phyloP scores from a whole-genome alignment of 2,329 filamentous ascomycete genomes.

The Xylaria sp. region DNA sequence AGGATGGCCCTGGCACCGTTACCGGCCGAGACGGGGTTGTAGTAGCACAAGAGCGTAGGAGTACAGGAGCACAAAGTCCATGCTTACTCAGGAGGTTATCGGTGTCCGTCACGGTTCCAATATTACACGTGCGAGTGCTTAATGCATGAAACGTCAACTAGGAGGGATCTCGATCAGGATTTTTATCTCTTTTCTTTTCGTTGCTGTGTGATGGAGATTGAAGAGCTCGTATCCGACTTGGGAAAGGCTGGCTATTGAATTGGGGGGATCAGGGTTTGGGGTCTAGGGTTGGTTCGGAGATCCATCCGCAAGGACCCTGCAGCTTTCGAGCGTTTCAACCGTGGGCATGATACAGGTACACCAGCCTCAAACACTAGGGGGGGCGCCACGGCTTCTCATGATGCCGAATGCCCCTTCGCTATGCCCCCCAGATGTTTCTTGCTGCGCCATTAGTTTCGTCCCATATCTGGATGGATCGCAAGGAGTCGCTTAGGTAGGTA shows the following conservation, averaged over 20 bases:
- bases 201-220: not conserved
- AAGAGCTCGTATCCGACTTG: constrained; percentile 7
- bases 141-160: not conserved
- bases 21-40: not conserved
- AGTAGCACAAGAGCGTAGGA: not conserved
- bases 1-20: not conserved
- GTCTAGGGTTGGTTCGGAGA: constrained; percentile 2
- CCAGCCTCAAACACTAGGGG: constrained; percentile 20
- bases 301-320: constrained; percentile 18
- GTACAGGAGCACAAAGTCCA: not conserved
- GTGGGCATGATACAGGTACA: constrained; percentile 22
- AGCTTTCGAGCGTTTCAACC: constrained; percentile 28
- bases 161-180: not conserved
- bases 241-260: not conserved
- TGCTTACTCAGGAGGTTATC: not conserved
- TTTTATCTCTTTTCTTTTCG: not conserved
- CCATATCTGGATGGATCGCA: constrained; percentile 19
- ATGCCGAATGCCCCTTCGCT: constrained; percentile 8
- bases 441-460: constrained; percentile 36
- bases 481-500: constrained; percentile 6
- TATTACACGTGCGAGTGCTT: not conserved
- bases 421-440: constrained; percentile 22
- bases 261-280: not conserved
- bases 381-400: constrained; percentile 26
- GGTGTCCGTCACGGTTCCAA: not conserved